phyloP scores from a whole-genome alignment of 1,284 basidiomycete genomes.

The Termitomyces sp. region DNA sequence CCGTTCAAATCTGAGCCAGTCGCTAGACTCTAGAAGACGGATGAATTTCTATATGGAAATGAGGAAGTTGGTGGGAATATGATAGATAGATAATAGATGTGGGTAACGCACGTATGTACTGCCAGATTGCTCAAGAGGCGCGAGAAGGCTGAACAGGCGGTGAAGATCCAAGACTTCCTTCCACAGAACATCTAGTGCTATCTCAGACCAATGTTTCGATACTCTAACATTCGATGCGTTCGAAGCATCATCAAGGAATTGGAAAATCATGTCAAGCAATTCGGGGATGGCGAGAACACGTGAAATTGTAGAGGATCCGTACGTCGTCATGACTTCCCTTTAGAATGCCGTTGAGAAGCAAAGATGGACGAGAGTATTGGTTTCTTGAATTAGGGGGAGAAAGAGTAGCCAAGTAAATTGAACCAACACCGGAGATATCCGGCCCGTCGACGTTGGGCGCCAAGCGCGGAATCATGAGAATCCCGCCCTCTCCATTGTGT shows the following conservation, averaged over 20 bases:
- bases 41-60: conserved; percentile 30
- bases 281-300: conserved; percentile 40
- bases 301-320: background rate
- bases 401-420: background rate
- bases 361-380: background rate
- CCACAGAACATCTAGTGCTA: conserved; percentile 50
- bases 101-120: conserved; percentile 17
- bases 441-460: background rate
- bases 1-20: conserved; percentile 52
- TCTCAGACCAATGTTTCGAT: conserved; percentile 46
- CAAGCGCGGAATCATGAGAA: no score
- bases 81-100: background rate
- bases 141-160: conserved; percentile 42
- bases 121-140: conserved; percentile 19
- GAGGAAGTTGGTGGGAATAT: background rate
- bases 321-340: background rate
- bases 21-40: conserved; percentile 38
- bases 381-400: background rate
- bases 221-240: conserved; percentile 43
- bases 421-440: background rate
- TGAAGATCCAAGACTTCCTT: conserved; percentile 39
- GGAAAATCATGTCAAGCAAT: conserved; percentile 45
- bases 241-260: conserved; percentile 29
- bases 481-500: no score
- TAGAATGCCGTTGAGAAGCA: background rate